Conservation (phyloP, 768 basidiomycete genomes). For the Filobasidium wieringae region DNA sequence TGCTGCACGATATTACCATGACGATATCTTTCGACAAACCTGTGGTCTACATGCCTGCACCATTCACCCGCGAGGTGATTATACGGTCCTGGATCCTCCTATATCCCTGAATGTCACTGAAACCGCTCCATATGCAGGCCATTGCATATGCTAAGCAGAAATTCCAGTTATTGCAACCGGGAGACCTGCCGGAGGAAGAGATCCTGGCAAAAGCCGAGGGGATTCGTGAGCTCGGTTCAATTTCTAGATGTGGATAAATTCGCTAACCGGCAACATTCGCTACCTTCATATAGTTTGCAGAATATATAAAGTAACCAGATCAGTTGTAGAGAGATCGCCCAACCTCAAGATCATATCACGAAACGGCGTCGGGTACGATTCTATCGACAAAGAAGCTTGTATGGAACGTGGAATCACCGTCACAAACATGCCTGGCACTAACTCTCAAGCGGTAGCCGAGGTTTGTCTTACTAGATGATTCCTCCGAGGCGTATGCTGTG, state of each 20-base stretch:
- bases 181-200: slow-evolving; percentile 17
- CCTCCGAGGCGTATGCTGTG: neutral
- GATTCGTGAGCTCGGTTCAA: slow-evolving; percentile 22
- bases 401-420: slow-evolving; percentile 21
- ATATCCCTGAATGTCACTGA: neutral
- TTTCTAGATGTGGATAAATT: slow-evolving; percentile 23
- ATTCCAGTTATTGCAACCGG: slow-evolving; percentile 18
- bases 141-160: slow-evolving; percentile 22
- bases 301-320: no score
- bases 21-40: neutral
- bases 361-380: slow-evolving; percentile 27
- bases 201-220: slow-evolving; percentile 23
- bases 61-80: slow-evolving; percentile 22
- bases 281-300: no score
- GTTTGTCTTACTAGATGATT: slow-evolving; percentile 6
- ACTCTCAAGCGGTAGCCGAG: slow-evolving; percentile 19
- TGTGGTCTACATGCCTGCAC: slow-evolving; percentile 23
- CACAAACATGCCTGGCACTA: slow-evolving; percentile 30
- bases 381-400: slow-evolving; percentile 24
- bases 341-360: slow-evolving; percentile 21
- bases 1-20: no score
- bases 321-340: no score
- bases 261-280: slow-evolving; percentile 8
- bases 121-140: neutral
- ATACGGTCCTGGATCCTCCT: no score